Evolutionary conservation across 2,329 filamentous ascomycete genomes (phyloP).

Genomic region (Colletotrichum godetiae): DNA sequence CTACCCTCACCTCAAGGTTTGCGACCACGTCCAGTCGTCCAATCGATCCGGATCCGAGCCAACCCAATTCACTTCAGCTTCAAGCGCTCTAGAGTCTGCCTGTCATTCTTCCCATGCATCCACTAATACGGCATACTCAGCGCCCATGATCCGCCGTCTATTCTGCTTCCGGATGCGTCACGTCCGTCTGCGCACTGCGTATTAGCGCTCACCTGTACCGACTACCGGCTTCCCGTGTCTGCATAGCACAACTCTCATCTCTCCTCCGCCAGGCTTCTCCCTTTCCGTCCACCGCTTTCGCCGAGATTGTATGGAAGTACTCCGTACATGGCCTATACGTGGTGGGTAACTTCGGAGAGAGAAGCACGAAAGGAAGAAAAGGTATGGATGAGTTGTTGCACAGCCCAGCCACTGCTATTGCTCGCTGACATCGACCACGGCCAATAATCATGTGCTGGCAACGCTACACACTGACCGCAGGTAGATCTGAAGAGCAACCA

Average conservation of each 20-base stretch:
- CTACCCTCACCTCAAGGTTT: background rate
- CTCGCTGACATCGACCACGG: constrained; percentile 15
- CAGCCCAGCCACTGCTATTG: constrained; percentile 15
- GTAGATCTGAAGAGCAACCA: constrained; percentile 8
- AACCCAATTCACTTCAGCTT: constrained; percentile 12
- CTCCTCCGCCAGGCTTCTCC: background rate
- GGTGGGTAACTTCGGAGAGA: background rate
- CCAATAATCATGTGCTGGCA: constrained; percentile 19
- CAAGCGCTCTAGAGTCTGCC: background rate
- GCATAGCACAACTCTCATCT: constrained; percentile 15
- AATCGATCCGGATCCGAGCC: constrained; percentile 26
- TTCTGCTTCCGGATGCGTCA: constrained; percentile 4
- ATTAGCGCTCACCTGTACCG: constrained; percentile 6
- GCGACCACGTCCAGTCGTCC: background rate
- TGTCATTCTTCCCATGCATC: background rate
- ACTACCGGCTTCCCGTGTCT: constrained; percentile 22
- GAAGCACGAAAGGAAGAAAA: constrained; percentile 2
- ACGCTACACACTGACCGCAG: constrained; percentile 4
- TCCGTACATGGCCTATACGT: background rate
- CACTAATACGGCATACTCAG: background rate
- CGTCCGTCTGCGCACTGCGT: constrained; percentile 17
- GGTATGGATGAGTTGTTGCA: constrained; percentile 16
- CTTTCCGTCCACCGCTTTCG: constrained; percentile 14
- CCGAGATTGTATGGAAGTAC: background rate
- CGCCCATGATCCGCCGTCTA: constrained; percentile 9